Percentiles rank a stretch among this genome's conserved stretches.
Evolutionary conservation across 108 stramenopile species (phyloP).

Genomic region (Pseudonitzschia delicatissima): DNA sequence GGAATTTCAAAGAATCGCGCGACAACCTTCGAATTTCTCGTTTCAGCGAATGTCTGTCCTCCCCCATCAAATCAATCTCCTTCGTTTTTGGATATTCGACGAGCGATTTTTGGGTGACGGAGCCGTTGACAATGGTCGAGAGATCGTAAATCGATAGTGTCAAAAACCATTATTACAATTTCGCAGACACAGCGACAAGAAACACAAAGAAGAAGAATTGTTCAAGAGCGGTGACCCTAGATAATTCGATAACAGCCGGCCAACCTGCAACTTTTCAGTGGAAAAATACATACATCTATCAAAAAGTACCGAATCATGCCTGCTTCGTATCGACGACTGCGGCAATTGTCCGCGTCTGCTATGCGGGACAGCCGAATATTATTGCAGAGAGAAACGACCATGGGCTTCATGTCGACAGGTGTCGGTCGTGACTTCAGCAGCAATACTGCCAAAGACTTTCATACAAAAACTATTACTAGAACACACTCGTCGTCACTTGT

Average conservation of each 20-base stretch:
- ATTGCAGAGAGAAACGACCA: background rate
- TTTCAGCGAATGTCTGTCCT: too few species aligned
- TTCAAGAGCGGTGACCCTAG: too few species aligned
- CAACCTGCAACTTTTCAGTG: background rate
- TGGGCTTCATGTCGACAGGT: background rate
- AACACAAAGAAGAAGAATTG: background rate
- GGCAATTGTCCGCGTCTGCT: background rate
- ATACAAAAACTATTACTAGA: background rate
- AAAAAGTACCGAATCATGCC: background rate
- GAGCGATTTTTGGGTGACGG: too few species aligned
- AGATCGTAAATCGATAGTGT: too few species aligned
- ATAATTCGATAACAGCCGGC: background rate
- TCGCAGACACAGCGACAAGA: background rate
- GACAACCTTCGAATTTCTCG: too few species aligned
- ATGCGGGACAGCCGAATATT: background rate
- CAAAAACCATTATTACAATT: background rate
- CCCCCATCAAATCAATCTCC: too few species aligned
- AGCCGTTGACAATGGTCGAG: too few species aligned
- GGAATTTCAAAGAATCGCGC: too few species aligned
- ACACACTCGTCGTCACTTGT: background rate
- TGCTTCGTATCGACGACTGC: background rate
- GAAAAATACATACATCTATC: background rate
- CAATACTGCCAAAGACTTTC: background rate
- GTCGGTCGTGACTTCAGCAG: background rate
- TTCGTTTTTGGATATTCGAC: too few species aligned